These are phyloP conservation scores for Stemphylium lycopersici DNA, from an alignment of 2,329 filamentous ascomycete genomes.

Conservation along the genomic window DNA sequence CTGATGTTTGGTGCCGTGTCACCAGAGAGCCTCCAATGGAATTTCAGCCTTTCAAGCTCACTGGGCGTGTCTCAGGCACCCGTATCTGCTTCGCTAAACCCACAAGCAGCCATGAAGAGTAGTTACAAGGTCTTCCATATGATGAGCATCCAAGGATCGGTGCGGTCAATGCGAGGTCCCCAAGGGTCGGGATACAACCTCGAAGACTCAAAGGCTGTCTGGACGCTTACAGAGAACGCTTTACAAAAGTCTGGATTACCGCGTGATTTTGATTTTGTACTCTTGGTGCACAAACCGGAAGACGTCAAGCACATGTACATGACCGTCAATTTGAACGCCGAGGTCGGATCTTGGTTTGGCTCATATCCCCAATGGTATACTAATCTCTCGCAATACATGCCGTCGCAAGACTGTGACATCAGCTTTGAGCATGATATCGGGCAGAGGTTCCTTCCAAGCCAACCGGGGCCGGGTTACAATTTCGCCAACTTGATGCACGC, in stretches of 20 bases:
- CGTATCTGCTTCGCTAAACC: slow-evolving; percentile 51
- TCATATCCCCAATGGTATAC: slow-evolving; percentile 52
- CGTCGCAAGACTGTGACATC: slow-evolving; percentile 45
- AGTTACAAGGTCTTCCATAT: slow-evolving; percentile 56
- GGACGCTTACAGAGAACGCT: slow-evolving; percentile 58
- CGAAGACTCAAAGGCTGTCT: slow-evolving; percentile 55
- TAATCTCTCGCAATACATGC: slow-evolving; percentile 47
- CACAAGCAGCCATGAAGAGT: slow-evolving; percentile 49
- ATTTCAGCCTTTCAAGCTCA: slow-evolving; percentile 54
- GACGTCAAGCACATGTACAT: slow-evolving; percentile 49
- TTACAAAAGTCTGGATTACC: slow-evolving; percentile 58
- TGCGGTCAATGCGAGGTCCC: slow-evolving; percentile 49
- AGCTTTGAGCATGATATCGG: slow-evolving; percentile 53
- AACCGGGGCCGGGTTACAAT: slow-evolving; percentile 51
- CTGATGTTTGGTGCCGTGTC: slow-evolving; percentile 56
- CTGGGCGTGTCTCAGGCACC: slow-evolving; percentile 56
- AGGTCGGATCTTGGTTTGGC: slow-evolving; percentile 50
- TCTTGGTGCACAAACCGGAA: slow-evolving; percentile 55
- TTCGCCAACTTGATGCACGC: slow-evolving; percentile 50
- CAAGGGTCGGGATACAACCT: slow-evolving; percentile 47
- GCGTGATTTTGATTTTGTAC: slow-evolving; percentile 59
- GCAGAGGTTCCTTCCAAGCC: slow-evolving; percentile 51
- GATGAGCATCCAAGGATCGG: slow-evolving; percentile 58
- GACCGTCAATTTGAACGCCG: slow-evolving; percentile 52
- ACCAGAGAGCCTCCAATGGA: slow-evolving; percentile 57